These are phyloP conservation scores for Colletotrichum sansevieriae DNA, from an alignment of 2,329 filamentous ascomycete species.

Conservation along the genomic window DNA sequence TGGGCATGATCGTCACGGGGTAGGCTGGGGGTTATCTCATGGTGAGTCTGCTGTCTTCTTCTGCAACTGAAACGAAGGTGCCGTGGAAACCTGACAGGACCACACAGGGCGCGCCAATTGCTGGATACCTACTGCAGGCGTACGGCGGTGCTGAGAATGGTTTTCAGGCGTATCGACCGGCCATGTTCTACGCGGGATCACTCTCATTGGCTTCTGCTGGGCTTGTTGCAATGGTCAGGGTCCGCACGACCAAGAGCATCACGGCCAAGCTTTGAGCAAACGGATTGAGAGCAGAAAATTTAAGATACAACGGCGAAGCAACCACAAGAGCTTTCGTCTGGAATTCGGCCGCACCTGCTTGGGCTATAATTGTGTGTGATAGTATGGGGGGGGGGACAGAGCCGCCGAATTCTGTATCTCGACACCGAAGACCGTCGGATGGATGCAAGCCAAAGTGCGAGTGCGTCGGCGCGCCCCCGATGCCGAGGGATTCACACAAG, in stretches of 20 bases:
- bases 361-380: background rate
- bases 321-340: background rate
- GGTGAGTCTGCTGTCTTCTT: too few relatives aligned
- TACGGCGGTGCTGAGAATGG: conserved; percentile 64
- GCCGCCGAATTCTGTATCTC: too few relatives aligned
- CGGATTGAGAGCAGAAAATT: background rate
- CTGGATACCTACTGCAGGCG: conserved; percentile 69
- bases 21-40: too few relatives aligned
- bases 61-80: too few relatives aligned
- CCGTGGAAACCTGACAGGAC: background rate
- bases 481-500: background rate
- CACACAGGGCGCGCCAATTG: conserved; percentile 65
- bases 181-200: conserved; percentile 72
- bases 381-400: too few relatives aligned
- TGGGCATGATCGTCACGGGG: too few relatives aligned
- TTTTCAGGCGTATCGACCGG: conserved; percentile 67
- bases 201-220: conserved; percentile 60
- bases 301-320: too few relatives aligned
- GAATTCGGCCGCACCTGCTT: background rate
- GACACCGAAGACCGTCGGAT: conserved; percentile 20
- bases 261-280: conserved; percentile 51
- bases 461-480: background rate
- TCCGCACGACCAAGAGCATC: conserved; percentile 56
- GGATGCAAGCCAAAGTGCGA: background rate
- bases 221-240: conserved; percentile 57